Evolutionary conservation across 2,329 filamentous ascomycete genomes (phyloP).

Genomic region (Bimuria novae-zelandiae): DNA sequence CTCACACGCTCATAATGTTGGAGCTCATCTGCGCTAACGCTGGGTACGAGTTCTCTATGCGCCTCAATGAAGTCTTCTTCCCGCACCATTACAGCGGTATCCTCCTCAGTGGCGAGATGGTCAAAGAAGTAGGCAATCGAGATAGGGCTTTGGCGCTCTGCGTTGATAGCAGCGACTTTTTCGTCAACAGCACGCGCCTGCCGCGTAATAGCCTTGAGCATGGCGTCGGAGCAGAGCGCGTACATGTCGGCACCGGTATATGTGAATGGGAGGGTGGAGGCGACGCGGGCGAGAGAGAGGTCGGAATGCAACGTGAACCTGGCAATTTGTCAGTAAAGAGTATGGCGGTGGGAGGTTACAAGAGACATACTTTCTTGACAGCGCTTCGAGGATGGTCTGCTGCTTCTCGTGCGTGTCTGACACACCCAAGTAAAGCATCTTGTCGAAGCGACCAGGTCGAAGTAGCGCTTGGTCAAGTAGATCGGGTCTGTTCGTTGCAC

Average conservation of each 20-base stretch:
- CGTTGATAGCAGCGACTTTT: slow-evolving; percentile 75
- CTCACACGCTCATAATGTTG: slow-evolving; percentile 88
- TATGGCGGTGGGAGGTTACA: not conserved
- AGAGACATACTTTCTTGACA: slow-evolving; percentile 84
- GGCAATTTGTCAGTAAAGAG: slow-evolving; percentile 5
- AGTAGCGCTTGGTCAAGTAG: slow-evolving; percentile 87
- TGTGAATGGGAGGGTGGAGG: slow-evolving; percentile 82
- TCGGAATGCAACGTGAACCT: slow-evolving; percentile 84
- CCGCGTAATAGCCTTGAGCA: slow-evolving; percentile 97
- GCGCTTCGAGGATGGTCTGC: slow-evolving; percentile 86
- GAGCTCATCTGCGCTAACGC: slow-evolving; percentile 89
- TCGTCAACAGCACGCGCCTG: slow-evolving; percentile 82
- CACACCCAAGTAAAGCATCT: slow-evolving; percentile 96
- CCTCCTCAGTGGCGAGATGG: slow-evolving; percentile 79
- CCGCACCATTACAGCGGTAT: slow-evolving; percentile 84
- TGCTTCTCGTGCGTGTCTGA: slow-evolving; percentile 98
- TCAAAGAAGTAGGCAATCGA: slow-evolving; percentile 96
- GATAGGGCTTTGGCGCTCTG: slow-evolving; percentile 55
- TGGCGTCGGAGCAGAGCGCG: slow-evolving; percentile 94
- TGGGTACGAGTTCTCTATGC: slow-evolving; percentile 84
- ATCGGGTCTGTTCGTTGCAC: slow-evolving; percentile 93
- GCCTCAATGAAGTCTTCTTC: slow-evolving; percentile 87
- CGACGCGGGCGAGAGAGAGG: slow-evolving; percentile 75
- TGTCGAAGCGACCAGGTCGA: slow-evolving; percentile 91
- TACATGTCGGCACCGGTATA: slow-evolving; percentile 98